Conservation (phyloP, 1,284 basidiomycete species). For the Mycena sp. region DNA sequence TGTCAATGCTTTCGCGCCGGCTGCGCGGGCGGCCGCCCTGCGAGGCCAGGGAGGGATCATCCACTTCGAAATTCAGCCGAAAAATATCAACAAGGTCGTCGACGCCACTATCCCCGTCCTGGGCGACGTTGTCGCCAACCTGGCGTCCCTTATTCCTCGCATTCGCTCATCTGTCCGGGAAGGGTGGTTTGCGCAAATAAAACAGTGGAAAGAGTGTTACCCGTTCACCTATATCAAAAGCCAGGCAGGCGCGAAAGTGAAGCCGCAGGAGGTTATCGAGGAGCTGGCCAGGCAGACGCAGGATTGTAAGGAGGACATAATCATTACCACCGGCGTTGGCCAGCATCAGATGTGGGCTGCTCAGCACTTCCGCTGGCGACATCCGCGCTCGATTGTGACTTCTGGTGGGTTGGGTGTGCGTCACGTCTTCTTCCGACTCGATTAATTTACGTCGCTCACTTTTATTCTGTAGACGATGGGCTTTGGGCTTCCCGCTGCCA, state of each 20-base stretch:
- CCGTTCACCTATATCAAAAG: constrained; percentile 91
- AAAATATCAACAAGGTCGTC: too few species aligned
- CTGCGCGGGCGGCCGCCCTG: constrained; percentile 86
- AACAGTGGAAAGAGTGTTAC: constrained; percentile 87
- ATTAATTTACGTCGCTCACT: constrained; percentile 20
- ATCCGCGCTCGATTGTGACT: constrained; percentile 91
- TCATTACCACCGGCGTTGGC: constrained; percentile 95
- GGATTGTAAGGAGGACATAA: constrained; percentile 86
- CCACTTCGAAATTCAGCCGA: constrained; percentile 98
- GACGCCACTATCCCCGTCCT: constrained; percentile 94
- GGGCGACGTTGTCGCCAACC: constrained; percentile 90
- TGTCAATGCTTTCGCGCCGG: constrained; percentile 91
- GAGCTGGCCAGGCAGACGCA: constrained; percentile 85
- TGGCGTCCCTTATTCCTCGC: constrained; percentile 85
- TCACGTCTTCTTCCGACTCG: constrained; percentile 38
- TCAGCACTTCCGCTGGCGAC: constrained; percentile 93
- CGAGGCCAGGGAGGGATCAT: constrained; percentile 95
- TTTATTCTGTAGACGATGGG: constrained; percentile 86
- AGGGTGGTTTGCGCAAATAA: constrained; percentile 88
- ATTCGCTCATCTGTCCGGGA: constrained; percentile 72
- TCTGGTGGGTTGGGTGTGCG: constrained; percentile 94
- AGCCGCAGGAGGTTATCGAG: too few species aligned
- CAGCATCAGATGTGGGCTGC: constrained; percentile 99
- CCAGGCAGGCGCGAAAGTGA: constrained; percentile 77
- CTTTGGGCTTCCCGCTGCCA: too few species aligned